Conservation (phyloP, 176 grass and related monocot genomes). For the Microstegium vimineum region DNA sequence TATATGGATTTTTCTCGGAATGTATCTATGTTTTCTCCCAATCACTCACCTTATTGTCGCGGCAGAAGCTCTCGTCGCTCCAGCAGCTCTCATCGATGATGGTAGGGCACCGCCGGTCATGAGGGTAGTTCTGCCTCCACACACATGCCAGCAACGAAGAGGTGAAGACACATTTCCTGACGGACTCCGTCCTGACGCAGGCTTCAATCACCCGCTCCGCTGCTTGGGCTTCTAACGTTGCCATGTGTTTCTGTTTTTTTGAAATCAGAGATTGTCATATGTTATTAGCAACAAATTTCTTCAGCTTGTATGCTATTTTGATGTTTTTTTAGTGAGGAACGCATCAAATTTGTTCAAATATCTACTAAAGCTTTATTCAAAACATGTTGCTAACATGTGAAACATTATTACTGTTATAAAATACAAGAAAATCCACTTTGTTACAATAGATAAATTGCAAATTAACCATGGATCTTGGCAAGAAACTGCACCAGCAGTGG, state of each 20-base stretch:
- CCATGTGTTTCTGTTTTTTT: conserved; percentile 98
- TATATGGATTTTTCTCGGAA: background rate
- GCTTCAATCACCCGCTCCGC: conserved; percentile 87
- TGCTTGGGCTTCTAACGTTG: conserved; percentile 64
- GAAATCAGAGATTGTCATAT: background rate
- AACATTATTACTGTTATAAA: background rate
- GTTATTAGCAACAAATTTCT: background rate
- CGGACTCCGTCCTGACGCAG: conserved; percentile 74
- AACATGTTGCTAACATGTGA: background rate
- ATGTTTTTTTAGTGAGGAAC: background rate
- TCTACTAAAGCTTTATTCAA: background rate
- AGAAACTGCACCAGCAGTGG: background rate
- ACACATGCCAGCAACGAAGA: conserved; percentile 83
- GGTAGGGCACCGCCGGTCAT: conserved; percentile 44
- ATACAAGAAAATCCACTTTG: background rate
- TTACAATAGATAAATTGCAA: background rate
- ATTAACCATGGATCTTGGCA: background rate
- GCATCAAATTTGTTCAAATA: background rate
- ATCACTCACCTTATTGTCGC: conserved; percentile 70
- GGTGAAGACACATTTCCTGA: conserved; percentile 86
- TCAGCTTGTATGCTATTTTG: background rate
- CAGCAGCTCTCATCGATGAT: conserved; percentile 89
- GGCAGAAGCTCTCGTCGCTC: conserved; percentile 92
- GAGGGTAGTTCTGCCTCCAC: conserved; percentile 54
- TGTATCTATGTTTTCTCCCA: background rate